Conservation (phyloP, 176 grass and related monocot species). For the Carex kokanica region DNA sequence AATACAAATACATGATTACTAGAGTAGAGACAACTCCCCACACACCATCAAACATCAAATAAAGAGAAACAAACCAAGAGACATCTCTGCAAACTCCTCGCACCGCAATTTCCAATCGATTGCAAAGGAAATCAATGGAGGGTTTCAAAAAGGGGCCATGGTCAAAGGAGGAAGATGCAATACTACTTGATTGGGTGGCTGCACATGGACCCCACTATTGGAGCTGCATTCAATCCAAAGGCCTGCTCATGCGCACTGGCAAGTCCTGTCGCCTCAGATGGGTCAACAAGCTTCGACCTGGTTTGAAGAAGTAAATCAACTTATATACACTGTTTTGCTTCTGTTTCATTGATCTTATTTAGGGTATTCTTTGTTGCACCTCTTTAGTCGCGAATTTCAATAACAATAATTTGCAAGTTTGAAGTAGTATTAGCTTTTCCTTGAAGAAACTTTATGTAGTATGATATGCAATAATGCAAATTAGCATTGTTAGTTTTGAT, state of each 20-base stretch:
- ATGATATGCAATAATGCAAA: background rate
- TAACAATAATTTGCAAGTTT: background rate
- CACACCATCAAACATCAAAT: background rate
- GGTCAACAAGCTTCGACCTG: slow-evolving; percentile 56
- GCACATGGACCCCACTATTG: slow-evolving; percentile 34
- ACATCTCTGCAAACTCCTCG: background rate
- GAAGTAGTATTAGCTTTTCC: background rate
- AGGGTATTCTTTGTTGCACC: background rate
- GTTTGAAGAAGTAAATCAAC: slow-evolving; percentile 37
- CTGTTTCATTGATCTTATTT: background rate
- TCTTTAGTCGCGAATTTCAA: background rate
- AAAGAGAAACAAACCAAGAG: background rate
- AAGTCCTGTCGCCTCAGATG: slow-evolving; percentile 56
- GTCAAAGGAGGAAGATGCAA: slow-evolving; percentile 50
- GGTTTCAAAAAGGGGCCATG: slow-evolving; percentile 54
- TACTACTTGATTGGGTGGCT: slow-evolving; percentile 45
- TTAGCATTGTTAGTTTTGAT: background rate
- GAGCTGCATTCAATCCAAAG: slow-evolving; percentile 52
- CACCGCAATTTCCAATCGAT: background rate
- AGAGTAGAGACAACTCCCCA: background rate
- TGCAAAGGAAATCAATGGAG: slow-evolving; percentile 10
- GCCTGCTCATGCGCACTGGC: slow-evolving; percentile 39
- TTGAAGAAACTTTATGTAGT: background rate
- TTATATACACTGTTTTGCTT: background rate
- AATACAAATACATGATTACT: background rate